Evolutionary conservation across 2,329 filamentous ascomycete genomes (phyloP), one percentile per base, ranked within the genome.

Genomic region (Fonsecaea monophora): DNA sequence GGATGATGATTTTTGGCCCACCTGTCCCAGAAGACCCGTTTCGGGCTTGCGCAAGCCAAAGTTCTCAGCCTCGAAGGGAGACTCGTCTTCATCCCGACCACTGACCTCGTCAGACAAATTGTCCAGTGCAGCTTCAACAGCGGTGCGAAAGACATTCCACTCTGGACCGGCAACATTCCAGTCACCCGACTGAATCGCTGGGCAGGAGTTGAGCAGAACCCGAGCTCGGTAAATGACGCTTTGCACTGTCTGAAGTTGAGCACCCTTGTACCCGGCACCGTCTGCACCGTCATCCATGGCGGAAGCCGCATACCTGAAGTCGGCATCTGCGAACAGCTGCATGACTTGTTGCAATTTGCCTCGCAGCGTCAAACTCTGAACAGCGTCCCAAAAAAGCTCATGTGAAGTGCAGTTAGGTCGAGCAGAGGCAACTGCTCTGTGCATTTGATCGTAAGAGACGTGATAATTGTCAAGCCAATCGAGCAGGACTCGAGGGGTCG

Each of bases 121-220:
- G 60, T 89, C 86, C 62, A 92, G 81, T 2, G 90, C 87, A 37
- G 88, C 86, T 53, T 87, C 84, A 15, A 92, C 88, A 62, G 90
- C 88, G 70, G 91, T 88, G 60, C 94, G 88, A 80, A 95, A 98
- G 45, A 95, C 79, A 15, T 85, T 87, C 94, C 94, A 98, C 67
- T 94, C 91, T 70, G 87, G 86, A 66, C 89, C 90, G 75, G 88
- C 89, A 56, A 95, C 87, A 73, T 97, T 89, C 94, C 94, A 98
- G 75, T 94, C 88, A 53, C 77, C 75, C 55, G 82, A 79, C 60
- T 82, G 83, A 32, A 87, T 78, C 3, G 86, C 89, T 5, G 94
- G 94, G 72, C 91, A 96, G 40, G 86, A 83, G 63, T 90, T 86
- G 40, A 98, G 83, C 53, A 93, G 82, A 25, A 88, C 82, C 54